These are phyloP conservation scores for Eruca vesicaria DNA, from an alignment of 441 rosid genomes.

Conservation along the genomic window DNA sequence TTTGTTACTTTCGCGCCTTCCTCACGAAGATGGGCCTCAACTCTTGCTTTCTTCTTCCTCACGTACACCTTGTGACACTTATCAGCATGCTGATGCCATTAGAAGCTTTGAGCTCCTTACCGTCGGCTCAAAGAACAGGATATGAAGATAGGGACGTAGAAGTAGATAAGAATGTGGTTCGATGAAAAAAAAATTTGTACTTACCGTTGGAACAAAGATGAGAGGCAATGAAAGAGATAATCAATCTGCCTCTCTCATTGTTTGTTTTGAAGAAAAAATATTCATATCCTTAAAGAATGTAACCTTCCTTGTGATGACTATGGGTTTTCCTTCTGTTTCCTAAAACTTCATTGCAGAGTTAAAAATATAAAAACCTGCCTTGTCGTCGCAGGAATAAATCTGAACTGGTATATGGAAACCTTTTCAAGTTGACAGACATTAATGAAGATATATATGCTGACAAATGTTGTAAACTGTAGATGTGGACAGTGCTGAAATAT, in stretches of 20 bases:
- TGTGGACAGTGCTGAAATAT: conserved; percentile 13
- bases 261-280: conserved; percentile 9
- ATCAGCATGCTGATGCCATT: conserved; percentile 44
- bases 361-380: neutral
- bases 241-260: conserved; percentile 1
- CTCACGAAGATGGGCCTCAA: no score
- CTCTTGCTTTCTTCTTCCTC: no score
- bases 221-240: no score
- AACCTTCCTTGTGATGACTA: conserved; percentile 17
- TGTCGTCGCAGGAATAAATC: neutral
- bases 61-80: no score
- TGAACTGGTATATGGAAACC: neutral
- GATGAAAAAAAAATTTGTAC: no score
- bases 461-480: neutral
- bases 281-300: conserved; percentile 18
- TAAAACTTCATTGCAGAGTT: neutral
- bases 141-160: no score
- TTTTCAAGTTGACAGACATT: neutral
- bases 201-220: no score
- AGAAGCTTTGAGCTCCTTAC: conserved; percentile 71
- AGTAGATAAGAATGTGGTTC: no score
- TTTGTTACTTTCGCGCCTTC: no score
- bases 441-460: no score
- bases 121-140: conserved; percentile 38
- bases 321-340: neutral